phyloP scores from a whole-genome alignment of 192 early-diverging fungal genomes.

The Pilaira anomala region DNA sequence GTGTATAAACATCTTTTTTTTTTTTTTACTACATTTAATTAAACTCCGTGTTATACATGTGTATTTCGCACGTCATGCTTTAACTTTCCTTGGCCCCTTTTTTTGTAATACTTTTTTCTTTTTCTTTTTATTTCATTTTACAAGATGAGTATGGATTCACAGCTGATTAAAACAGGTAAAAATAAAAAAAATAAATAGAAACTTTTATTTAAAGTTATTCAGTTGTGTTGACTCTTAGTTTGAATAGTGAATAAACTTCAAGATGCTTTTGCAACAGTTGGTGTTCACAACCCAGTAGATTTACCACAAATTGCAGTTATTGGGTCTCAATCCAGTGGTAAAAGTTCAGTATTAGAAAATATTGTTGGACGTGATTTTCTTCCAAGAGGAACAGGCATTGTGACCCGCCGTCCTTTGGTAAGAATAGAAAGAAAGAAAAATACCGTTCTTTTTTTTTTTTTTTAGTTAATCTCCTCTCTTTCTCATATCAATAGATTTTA shows the following conservation, averaged over 20 bases:
- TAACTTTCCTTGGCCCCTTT: not conserved
- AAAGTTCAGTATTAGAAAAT: constrained; percentile 98
- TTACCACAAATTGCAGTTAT: constrained; percentile 86
- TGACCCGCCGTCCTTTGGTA: constrained; percentile 94
- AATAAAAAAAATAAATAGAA: not conserved
- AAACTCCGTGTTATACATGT: too few relatives aligned
- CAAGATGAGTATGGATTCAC: constrained; percentile 44
- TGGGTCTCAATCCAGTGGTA: constrained; percentile 87
- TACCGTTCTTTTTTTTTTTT: not conserved
- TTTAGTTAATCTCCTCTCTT: not conserved
- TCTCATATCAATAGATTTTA: not conserved
- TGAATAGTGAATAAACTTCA: constrained; percentile 80
- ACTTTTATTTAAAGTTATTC: not conserved
- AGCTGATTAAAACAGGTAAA: constrained; percentile 50
- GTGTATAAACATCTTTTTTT: too few relatives aligned
- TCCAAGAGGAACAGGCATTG: constrained; percentile 95
- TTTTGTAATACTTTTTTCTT: not conserved
- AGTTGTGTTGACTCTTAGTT: too few relatives aligned
- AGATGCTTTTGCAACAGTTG: constrained; percentile 86
- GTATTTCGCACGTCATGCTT: too few relatives aligned
- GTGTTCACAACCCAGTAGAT: constrained; percentile 87
- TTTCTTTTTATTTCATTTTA: not conserved
- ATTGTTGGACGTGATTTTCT: constrained; percentile 99
- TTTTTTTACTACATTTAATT: too few relatives aligned
- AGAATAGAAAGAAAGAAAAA: not conserved